Base-by-base conservation (phyloP, 2,329 filamentous ascomycete species). In the Fusarium papillatum region DNA sequence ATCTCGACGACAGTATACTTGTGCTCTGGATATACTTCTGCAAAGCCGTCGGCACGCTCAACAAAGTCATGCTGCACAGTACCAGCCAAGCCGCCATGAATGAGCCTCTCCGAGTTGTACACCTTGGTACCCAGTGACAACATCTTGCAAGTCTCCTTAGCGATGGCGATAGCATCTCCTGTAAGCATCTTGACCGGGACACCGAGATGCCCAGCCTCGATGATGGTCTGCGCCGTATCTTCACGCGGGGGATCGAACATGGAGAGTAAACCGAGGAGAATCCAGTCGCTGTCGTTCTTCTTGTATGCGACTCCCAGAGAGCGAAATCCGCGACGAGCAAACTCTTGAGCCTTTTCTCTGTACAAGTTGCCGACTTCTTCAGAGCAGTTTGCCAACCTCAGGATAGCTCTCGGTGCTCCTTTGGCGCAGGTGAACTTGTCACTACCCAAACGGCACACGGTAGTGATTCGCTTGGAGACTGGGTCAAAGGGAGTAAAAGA, bases 71-170 rank as follows among this genome's bases (percentile, higher is more conserved):
- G 73, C 36, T 75, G 73, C 0, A 75, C 73, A 34, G 63, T 75
- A 10, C 73, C 73, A 1, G 73, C 70, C 0, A 75, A 10, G 0
- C 73, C 73, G 1, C 73, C 73, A 0, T 75, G 73, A 4, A 75
- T 75, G 0, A 75, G 46, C 8, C 73, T 1, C 7, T 75, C 73
- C 0, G 73, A 75, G 46, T 76, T 75, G 1, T 75, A 75, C 0
- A 75, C 70, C 2, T 76, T 75, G 0, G 73, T 76, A 0, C 73
- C 73, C 0, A 76, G 60, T 0, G 73, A 76, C 10, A 75, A 0
- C 73, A 75, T 75, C 4, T 75, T 75, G 31, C 73, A 75, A 0
- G 73, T 75, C 16, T 76, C 73, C 1, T 76, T 75, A 2, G 73
- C 73, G 14, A 75, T 75, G 0, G 73, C 73, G 0, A 75, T 76